Evolutionary conservation across 129 eudicot species (phyloP), one percentile per base, ranked within the genome.

Genomic region (Chrysanthemum lavandulifolium): DNA sequence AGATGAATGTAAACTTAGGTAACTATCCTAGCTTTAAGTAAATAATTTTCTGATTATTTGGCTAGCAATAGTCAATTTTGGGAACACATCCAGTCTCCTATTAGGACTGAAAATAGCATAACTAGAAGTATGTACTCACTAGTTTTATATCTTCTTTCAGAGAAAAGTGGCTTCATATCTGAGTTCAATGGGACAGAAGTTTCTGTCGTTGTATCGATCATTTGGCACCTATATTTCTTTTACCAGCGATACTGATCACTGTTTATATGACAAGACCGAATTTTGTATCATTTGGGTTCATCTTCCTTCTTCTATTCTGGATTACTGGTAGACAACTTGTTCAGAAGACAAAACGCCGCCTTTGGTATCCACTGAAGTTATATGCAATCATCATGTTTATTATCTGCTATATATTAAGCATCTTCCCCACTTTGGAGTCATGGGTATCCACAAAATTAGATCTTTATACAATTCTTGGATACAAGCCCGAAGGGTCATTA

Each of bases 321-420:
- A 84, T 84, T 36, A 84, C 81, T 2, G 88, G 88, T 29, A 49
- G 88, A 74, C 88, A 84, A 73, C 85, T 84, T 3, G 78, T 84
- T 33, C 83, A 83, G 13, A 84, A 84, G 52, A 78, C 88, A 58
- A 84, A 79, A 81, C 78, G 85, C 67, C 78, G 82, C 43, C 83
- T 84, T 49, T 84, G 88, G 88, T 78, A 73, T 54, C 88, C 88
- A 10, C 61, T 84, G 29, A 81, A 84, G 69, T 49, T 67, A 65
- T 84, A 84, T 52, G 71, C 88, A 10, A 74, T 84, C 63, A 6
- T 72, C 13, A 76, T 78, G 73, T 78, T 84, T 53, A 40, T 71
- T 67, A 60, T 81, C 58, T 68, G 73, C 61, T 84, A 84, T 57
- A 69, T 79, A 65, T 61, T 84, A 66, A 77, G 88, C 71, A 76